Evolutionary conservation across 108 stramenopile species (phyloP), one percentile per base, ranked within the genome.

Genomic region (Nitzschia putrida): DNA sequence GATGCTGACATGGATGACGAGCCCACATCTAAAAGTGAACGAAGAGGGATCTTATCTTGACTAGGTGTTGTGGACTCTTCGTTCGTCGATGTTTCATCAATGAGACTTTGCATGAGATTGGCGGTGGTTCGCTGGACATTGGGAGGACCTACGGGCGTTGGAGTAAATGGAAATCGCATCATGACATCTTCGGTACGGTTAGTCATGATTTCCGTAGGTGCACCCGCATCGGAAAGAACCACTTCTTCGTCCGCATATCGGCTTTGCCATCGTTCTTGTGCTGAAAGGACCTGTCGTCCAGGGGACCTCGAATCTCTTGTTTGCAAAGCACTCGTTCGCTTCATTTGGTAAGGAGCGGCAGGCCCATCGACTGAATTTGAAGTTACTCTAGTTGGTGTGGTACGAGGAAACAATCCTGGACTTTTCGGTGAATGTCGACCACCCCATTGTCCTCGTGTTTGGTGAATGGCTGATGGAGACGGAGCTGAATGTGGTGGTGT

Each of bases 151-250:
- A 25, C 5, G 1, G 16, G 13, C 1, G 2, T 25, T 21, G 20
- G 12, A n/a, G 58, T 2, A 13, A 41, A 41, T 0, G 58, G 38
- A 59, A 13, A 24, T 1, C 57, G 57, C n/a, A 23, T 51, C n/a
- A 60, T 40, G 7, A 67, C 16, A 64, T 55, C 61, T 2, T 21
- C 34, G 43, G 53, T 61, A 4, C 59, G 59, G 37, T 79, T 79
- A 7, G 65, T 64, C 42, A 72, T 68, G 59, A 79, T 57, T 68
- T 79, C 78, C 1, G 72, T 79, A 3, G 72, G 78, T 47, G 78
- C 72, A 7, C 68, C 72, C 6, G 68, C 24, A 20, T 69, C 75
- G 21, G 75, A 73, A 56, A 47, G 25, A 20, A 26, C 51, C 7
- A 10, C 26, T n/a, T 60, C 50, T 16, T 69, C 43, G 3, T 49